These are phyloP conservation scores for Pyrenophora seminiperda DNA, from an alignment of 2,329 filamentous ascomycete species.

Conservation along the genomic window DNA sequence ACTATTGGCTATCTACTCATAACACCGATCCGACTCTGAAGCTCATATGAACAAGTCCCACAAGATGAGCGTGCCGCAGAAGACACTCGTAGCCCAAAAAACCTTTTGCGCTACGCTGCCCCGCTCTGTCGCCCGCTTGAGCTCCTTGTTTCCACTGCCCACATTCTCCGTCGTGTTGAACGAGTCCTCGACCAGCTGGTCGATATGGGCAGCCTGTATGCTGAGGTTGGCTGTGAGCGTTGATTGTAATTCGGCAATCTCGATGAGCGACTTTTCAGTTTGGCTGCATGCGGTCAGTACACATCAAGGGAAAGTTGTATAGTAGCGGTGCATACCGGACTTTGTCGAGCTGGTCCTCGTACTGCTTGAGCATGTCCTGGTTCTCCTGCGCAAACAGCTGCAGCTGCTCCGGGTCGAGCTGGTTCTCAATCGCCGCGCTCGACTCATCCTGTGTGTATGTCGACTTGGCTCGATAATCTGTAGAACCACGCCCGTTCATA, in stretches of 20 bases:
- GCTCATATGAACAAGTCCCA: constrained; percentile 57
- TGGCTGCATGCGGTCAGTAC: constrained; percentile 60
- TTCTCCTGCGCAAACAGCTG: constrained; percentile 95
- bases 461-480: constrained; percentile 36
- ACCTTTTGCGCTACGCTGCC: constrained; percentile 57
- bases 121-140: constrained; percentile 75
- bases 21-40: not conserved
- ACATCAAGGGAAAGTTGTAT: not conserved
- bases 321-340: constrained; percentile 70
- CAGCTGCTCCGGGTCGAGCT: constrained; percentile 80
- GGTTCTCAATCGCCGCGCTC: constrained; percentile 54
- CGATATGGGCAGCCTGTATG: constrained; percentile 85
- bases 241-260: constrained; percentile 91
- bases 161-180: constrained; percentile 83
- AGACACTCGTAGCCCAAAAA: constrained; percentile 54
- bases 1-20: constrained; percentile 10
- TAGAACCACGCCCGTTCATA: constrained; percentile 26
- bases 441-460: constrained; percentile 30
- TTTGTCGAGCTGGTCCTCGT: constrained; percentile 92
- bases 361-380: constrained; percentile 88
- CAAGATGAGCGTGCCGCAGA: constrained; percentile 54
- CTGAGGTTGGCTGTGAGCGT: constrained; percentile 84
- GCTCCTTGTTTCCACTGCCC: constrained; percentile 84
- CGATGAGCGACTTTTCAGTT: constrained; percentile 85
- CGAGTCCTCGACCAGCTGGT: constrained; percentile 84